These are phyloP conservation scores for Thalia dealbata DNA, from an alignment of 176 grass and related monocot genomes.

Conservation along the genomic window DNA sequence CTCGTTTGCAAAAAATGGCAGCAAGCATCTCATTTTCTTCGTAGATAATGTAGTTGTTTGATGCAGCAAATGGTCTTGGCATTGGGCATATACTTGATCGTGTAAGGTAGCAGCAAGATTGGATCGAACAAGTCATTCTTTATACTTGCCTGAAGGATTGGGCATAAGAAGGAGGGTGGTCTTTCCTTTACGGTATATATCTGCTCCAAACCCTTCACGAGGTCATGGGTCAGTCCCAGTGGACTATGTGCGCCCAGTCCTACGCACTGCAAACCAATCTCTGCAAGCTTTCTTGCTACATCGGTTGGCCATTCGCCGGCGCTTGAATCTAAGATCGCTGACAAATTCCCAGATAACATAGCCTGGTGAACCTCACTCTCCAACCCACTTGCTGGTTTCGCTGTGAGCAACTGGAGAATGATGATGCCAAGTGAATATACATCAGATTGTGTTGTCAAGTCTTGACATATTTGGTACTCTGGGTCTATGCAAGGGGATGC, in stretches of 20 bases:
- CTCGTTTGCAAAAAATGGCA: not conserved
- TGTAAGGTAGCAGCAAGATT: not conserved
- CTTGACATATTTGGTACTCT: constrained; percentile 32
- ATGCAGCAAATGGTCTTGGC: no score
- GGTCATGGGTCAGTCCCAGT: constrained; percentile 38
- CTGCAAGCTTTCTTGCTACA: constrained; percentile 41
- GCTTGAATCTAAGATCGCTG: constrained; percentile 41
- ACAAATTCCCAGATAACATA: constrained; percentile 33
- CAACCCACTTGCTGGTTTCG: constrained; percentile 36
- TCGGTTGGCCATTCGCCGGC: constrained; percentile 59
- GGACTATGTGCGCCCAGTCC: constrained; percentile 29
- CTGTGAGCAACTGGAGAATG: constrained; percentile 66
- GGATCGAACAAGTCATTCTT: not conserved
- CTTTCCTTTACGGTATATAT: constrained; percentile 45
- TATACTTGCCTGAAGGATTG: constrained; percentile 66
- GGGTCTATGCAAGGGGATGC: constrained; percentile 33
- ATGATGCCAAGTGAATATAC: constrained; percentile 56
- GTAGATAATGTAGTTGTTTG: no score
- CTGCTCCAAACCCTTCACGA: constrained; percentile 42
- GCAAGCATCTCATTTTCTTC: no score
- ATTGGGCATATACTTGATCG: no score
- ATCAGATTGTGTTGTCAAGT: constrained; percentile 39
- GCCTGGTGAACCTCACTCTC: constrained; percentile 39
- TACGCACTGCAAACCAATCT: constrained; percentile 54
- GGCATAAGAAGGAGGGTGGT: constrained; percentile 66